phyloP scores from a whole-genome alignment of 2,329 filamentous ascomycete species.

The Monilinia aucupariae region DNA sequence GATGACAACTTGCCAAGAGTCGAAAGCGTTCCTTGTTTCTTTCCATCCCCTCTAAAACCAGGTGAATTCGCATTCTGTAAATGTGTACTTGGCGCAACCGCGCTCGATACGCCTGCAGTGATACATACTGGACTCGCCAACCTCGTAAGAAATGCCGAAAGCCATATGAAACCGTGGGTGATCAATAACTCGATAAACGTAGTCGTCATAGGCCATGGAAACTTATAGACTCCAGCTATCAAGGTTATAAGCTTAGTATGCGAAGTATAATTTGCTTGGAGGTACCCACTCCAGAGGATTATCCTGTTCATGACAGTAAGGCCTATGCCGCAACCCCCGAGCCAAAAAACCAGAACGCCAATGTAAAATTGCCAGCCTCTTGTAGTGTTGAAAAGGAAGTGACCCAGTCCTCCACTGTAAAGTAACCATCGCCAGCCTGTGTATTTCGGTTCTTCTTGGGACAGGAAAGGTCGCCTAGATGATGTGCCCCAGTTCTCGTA shows the following conservation, averaged over 20 bases:
- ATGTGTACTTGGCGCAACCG: slow-evolving; percentile 41
- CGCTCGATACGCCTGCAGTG: slow-evolving; percentile 38
- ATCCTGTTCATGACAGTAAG: slow-evolving; percentile 47
- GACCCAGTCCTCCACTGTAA: slow-evolving; percentile 42
- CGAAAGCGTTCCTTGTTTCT: slow-evolving; percentile 31
- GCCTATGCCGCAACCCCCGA: slow-evolving; percentile 43
- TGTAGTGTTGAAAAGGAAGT: slow-evolving; percentile 44
- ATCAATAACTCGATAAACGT: slow-evolving; percentile 47
- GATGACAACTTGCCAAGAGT: slow-evolving; percentile 31
- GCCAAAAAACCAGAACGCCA: slow-evolving; percentile 43
- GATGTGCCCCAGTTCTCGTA: slow-evolving; percentile 36
- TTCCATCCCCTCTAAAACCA: slow-evolving; percentile 32
- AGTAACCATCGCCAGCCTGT: slow-evolving; percentile 36
- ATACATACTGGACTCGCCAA: slow-evolving; percentile 39
- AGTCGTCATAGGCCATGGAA: slow-evolving; percentile 47
- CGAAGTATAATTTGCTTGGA: slow-evolving; percentile 31
- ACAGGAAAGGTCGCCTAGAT: slow-evolving; percentile 34
- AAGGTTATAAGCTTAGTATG: slow-evolving; percentile 31
- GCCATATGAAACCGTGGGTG: slow-evolving; percentile 44
- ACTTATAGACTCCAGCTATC: slow-evolving; percentile 44
- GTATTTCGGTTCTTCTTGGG: slow-evolving; percentile 26
- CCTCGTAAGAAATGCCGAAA: slow-evolving; percentile 44
- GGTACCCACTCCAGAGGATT: slow-evolving; percentile 42
- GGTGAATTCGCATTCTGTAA: slow-evolving; percentile 30
- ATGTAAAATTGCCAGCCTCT: slow-evolving; percentile 45